Conservation (phyloP, 2,329 filamentous ascomycete genomes). For the Scedosporium aurantiacum region DNA sequence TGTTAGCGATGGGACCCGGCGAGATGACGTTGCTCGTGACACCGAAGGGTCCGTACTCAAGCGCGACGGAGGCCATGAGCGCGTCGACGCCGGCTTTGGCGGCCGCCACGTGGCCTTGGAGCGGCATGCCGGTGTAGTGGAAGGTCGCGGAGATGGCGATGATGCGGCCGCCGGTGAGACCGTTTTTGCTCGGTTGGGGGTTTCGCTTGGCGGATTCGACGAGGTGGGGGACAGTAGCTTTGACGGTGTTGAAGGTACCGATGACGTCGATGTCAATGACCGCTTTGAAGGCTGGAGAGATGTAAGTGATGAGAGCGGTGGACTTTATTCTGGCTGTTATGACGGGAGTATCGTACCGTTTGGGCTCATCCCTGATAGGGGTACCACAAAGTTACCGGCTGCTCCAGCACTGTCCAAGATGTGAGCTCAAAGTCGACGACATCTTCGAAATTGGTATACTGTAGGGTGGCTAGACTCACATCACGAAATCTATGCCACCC, state of each 20-base stretch:
- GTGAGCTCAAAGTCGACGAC: background rate
- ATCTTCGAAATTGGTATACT: background rate
- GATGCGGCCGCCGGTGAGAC: constrained; percentile 67
- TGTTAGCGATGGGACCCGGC: constrained; percentile 75
- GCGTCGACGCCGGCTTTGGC: constrained; percentile 89
- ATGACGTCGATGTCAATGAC: constrained; percentile 96
- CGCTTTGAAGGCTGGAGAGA: constrained; percentile 61
- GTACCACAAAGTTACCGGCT: constrained; percentile 88
- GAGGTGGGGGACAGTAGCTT: constrained; percentile 78
- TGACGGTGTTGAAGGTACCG: constrained; percentile 89
- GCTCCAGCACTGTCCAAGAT: constrained; percentile 62
- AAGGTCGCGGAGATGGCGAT: constrained; percentile 85
- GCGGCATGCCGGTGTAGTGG: constrained; percentile 75
- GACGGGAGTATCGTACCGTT: constrained; percentile 36
- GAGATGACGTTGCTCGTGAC: constrained; percentile 82
- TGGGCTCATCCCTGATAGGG: constrained; percentile 66
- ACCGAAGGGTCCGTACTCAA: constrained; percentile 84
- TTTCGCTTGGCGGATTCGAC: constrained; percentile 60
- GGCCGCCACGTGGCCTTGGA: constrained; percentile 82
- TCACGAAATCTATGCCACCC: constrained; percentile 82
- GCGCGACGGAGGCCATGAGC: constrained; percentile 63
- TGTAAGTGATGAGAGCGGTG: background rate
- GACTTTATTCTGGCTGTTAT: background rate
- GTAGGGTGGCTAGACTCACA: constrained; percentile 42
- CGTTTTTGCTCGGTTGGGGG: constrained; percentile 46